phyloP scores from a whole-genome alignment of 345 rosid genomes.

The Angophora floribunda region DNA sequence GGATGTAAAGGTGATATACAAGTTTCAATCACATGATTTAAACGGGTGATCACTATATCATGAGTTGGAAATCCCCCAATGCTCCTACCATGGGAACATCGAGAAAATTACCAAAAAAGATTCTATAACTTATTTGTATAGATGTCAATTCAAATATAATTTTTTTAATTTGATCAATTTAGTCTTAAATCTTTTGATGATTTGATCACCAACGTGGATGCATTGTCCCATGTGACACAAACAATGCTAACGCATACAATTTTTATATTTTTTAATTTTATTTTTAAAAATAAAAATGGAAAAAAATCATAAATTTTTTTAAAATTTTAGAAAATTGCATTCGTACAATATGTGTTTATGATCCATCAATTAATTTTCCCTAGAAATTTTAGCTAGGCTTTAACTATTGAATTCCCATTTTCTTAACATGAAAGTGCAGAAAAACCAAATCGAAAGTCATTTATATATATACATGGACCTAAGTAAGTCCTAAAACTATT shows the following conservation, averaged over 20 bases:
- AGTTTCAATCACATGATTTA: background rate
- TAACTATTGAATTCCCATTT: background rate
- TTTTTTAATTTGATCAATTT: background rate
- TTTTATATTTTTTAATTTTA: background rate
- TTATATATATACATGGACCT: too few species aligned
- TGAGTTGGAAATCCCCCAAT: background rate
- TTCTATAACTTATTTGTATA: fast-evolving
- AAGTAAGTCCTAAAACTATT: too few species aligned
- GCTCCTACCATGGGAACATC: background rate
- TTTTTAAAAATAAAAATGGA: too few species aligned
- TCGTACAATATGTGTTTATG: background rate
- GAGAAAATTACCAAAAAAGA: background rate
- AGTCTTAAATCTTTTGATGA: fast-evolving
- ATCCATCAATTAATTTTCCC: background rate
- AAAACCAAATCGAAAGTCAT: background rate
- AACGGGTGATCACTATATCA: background rate
- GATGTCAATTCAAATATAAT: fast-evolving
- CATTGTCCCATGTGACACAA: fast-evolving
- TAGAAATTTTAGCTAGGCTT: background rate
- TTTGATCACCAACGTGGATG: background rate
- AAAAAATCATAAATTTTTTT: background rate
- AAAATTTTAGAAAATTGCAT: background rate
- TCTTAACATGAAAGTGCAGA: background rate
- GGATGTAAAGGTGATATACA: background rate
- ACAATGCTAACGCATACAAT: fast-evolving